Conservation (phyloP, 2,329 filamentous ascomycete genomes). For the Diaporthe aspalathi region DNA sequence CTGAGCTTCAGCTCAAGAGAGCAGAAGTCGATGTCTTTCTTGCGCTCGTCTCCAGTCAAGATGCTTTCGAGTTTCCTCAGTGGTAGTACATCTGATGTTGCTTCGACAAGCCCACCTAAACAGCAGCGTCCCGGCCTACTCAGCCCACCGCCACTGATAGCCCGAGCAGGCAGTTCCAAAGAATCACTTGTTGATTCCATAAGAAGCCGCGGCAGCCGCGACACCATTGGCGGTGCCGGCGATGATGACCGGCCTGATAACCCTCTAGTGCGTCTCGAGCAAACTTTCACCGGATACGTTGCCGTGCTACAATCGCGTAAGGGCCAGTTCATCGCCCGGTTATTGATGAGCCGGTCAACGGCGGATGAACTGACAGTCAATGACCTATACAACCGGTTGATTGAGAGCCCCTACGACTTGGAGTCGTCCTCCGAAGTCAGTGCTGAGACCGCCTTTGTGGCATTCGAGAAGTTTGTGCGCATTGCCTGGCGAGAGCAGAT, state of each 20-base stretch:
- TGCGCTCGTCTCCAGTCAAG: conserved; percentile 89
- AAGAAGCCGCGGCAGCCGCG: conserved; percentile 60
- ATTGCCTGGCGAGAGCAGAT: conserved; percentile 91
- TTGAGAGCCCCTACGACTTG: conserved; percentile 84
- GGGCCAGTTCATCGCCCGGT: conserved; percentile 85
- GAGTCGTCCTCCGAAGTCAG: conserved; percentile 80
- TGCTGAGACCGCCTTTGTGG: conserved; percentile 87
- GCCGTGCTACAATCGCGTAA: conserved; percentile 86
- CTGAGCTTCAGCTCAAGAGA: conserved; percentile 72
- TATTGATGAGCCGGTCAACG: conserved; percentile 74
- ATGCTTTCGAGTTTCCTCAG: conserved; percentile 85
- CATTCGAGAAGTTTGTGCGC: conserved; percentile 92
- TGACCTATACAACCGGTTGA: conserved; percentile 87
- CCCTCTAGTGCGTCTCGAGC: conserved; percentile 79
- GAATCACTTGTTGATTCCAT: conserved; percentile 66
- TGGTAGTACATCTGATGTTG: conserved; percentile 62
- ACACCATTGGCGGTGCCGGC: conserved; percentile 53
- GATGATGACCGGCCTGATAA: conserved; percentile 71
- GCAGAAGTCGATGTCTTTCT: conserved; percentile 75
- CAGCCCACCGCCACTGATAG: conserved; percentile 35
- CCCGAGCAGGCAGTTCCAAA: conserved; percentile 41
- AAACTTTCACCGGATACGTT: conserved; percentile 86
- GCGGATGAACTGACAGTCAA: conserved; percentile 87
- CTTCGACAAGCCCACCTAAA: conserved; percentile 52
- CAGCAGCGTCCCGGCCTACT: conserved; percentile 51